Conservation (phyloP, 345 rosid genomes). For the Durio zibethinus region DNA sequence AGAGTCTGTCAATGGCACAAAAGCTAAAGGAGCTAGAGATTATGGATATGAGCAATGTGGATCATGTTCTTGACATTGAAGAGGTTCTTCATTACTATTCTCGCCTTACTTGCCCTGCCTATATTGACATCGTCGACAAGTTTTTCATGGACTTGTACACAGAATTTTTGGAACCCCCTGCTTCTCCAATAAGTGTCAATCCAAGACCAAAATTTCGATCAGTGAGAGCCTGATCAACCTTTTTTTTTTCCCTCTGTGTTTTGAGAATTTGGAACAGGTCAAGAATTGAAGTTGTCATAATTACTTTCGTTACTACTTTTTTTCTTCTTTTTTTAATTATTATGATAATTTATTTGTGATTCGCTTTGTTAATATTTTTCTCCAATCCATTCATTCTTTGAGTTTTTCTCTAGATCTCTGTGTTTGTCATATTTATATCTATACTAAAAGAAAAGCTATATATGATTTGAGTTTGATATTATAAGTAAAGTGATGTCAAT, state of each 20-base stretch:
- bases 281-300: neutral
- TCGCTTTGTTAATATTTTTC: neutral
- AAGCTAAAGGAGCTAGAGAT: slow-evolving; percentile 66
- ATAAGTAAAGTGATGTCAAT: no score
- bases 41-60: slow-evolving; percentile 54
- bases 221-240: neutral
- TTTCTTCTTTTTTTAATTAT: neutral
- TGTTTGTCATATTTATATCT: no score
- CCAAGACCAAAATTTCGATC: slow-evolving; percentile 21
- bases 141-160: slow-evolving; percentile 66
- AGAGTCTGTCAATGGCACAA: slow-evolving; percentile 37
- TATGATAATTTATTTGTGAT: neutral
- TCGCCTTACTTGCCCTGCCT: slow-evolving; percentile 64
- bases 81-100: slow-evolving; percentile 79
- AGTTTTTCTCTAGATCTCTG: neutral
- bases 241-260: neutral
- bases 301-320: neutral
- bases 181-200: slow-evolving; percentile 14
- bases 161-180: slow-evolving; percentile 35
- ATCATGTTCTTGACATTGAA: slow-evolving; percentile 62
- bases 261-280: neutral
- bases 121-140: slow-evolving; percentile 62
- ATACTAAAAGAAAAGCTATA: no score
- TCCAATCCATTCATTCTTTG: neutral
- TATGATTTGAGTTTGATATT: no score